Conservation (phyloP, 306 rosid species). For the Rosa persica region DNA sequence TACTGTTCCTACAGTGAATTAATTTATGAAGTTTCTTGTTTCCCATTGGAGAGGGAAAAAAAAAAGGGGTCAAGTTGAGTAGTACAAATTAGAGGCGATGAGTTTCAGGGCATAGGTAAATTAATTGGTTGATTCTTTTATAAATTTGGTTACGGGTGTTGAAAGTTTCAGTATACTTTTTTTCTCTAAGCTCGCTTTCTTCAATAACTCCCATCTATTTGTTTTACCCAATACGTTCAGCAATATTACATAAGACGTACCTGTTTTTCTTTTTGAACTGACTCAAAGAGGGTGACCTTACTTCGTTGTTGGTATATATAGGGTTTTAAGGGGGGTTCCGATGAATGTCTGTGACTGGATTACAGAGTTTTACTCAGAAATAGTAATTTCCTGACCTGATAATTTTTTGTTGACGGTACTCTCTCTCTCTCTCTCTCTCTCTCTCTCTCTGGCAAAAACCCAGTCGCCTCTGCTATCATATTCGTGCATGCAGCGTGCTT, state of each 20-base stretch:
- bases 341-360: slow-evolving; percentile 16
- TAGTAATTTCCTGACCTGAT: slow-evolving; percentile 34
- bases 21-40: too few species aligned
- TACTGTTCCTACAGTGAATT: too few species aligned
- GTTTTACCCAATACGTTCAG: background rate
- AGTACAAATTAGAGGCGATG: too few species aligned
- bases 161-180: too few species aligned
- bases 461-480: slow-evolving; percentile 36
- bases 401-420: slow-evolving; percentile 14
- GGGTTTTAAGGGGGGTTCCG: slow-evolving; percentile 15
- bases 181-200: background rate
- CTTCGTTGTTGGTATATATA: background rate
- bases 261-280: background rate
- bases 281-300: background rate
- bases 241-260: background rate
- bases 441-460: slow-evolving; percentile 25
- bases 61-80: too few species aligned
- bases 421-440: slow-evolving; percentile 6
- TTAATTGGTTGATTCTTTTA: too few species aligned
- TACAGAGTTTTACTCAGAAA: slow-evolving; percentile 36
- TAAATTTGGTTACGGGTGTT: too few species aligned
- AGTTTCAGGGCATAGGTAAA: too few species aligned
- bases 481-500: slow-evolving; percentile 49
- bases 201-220: background rate
- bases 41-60: background rate